Conservation (phyloP, 2,329 filamentous ascomycete genomes). For the Penicillium freii region DNA sequence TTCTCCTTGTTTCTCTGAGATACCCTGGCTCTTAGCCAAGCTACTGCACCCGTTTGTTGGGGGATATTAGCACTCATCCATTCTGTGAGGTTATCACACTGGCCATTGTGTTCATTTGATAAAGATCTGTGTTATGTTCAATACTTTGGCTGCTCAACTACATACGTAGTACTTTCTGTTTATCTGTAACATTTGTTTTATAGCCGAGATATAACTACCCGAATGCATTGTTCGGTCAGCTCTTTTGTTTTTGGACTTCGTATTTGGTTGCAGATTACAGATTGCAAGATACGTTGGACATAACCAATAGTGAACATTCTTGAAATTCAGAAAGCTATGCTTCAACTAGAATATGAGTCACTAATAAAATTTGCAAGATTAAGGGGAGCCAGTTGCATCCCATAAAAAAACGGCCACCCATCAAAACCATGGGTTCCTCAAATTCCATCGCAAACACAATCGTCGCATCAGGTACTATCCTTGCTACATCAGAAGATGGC, state of each 20-base stretch:
- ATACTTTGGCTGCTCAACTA: background rate
- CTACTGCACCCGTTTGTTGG: background rate
- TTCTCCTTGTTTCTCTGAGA: constrained; percentile 11
- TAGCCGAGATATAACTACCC: background rate
- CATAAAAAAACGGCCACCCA: background rate
- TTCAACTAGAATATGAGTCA: constrained; percentile 11
- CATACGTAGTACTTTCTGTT: background rate
- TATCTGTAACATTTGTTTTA: background rate
- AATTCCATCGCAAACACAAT: background rate
- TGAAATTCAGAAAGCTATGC: constrained; percentile 7
- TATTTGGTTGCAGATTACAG: background rate
- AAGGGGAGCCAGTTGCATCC: constrained; percentile 7
- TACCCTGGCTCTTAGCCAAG: constrained; percentile 10
- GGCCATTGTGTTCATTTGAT: background rate
- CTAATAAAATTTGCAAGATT: constrained; percentile 6
- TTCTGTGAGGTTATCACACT: background rate
- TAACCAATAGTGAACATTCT: background rate
- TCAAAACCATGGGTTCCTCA: background rate
- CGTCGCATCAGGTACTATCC: background rate
- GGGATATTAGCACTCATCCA: constrained; percentile 1
- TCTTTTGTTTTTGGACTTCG: background rate
- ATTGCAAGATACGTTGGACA: background rate
- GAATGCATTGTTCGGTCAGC: background rate
- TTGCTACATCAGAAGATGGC: constrained; percentile 2
- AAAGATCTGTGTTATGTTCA: background rate